Percentiles rank a stretch among this genome's conserved stretches.
These are phyloP conservation scores for Cladophialophora psammophila DNA, from an alignment of 2,329 filamentous ascomycete species.

Conservation along the genomic window DNA sequence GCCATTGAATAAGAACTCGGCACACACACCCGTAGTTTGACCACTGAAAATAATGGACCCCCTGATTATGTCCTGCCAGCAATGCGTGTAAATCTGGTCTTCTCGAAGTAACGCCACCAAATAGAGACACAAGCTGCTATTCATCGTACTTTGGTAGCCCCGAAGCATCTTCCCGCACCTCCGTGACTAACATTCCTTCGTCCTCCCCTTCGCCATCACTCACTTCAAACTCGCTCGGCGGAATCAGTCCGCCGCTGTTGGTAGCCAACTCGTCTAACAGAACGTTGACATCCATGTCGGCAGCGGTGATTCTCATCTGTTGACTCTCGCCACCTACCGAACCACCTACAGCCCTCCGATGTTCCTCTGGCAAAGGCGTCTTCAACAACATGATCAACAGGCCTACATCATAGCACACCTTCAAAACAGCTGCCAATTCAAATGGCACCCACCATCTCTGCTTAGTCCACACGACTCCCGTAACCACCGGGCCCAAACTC, in stretches of 20 bases:
- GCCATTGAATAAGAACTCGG: not conserved
- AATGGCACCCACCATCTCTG: slow-evolving; percentile 69
- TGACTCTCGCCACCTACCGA: slow-evolving; percentile 4
- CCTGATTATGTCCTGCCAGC: not conserved
- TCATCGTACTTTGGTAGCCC: slow-evolving; percentile 1
- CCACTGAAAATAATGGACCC: not conserved
- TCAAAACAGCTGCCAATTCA: slow-evolving; percentile 67
- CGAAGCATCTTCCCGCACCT: not conserved
- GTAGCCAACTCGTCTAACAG: slow-evolving; percentile 22
- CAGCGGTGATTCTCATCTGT: slow-evolving; percentile 22
- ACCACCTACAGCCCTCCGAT: not conserved
- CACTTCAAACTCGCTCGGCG: slow-evolving; percentile 25
- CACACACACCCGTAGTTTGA: not conserved
- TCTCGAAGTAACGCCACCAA: not conserved
- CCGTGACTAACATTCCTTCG: not conserved
- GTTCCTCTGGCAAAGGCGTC: slow-evolving; percentile 25
- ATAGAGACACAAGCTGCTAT: not conserved
- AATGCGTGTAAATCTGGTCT: not conserved
- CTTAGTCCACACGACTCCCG: slow-evolving; percentile 66
- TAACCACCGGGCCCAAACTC: slow-evolving; percentile 68
- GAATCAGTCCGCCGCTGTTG: slow-evolving; percentile 8
- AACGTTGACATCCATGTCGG: slow-evolving; percentile 27
- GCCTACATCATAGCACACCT: slow-evolving; percentile 65
- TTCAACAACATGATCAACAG: slow-evolving; percentile 33
- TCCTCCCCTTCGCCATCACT: slow-evolving; percentile 21